These are phyloP conservation scores for Coemansia sp. DNA, from an alignment of 371 early-diverging fungal genomes.

Conservation along the genomic window DNA sequence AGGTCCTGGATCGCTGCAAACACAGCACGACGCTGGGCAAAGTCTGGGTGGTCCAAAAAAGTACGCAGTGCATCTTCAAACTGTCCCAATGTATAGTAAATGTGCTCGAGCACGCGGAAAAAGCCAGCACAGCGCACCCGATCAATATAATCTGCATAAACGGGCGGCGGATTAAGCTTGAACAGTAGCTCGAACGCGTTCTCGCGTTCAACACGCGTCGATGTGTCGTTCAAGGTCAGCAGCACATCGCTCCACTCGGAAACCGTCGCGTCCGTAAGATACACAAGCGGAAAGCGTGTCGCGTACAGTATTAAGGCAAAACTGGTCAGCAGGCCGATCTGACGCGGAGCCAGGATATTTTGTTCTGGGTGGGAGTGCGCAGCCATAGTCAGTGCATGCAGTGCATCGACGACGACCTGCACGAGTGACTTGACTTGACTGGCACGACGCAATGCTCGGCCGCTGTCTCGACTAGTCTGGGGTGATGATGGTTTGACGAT, in stretches of 20 bases:
- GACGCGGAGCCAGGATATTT: conserved; percentile 12
- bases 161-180: conserved; percentile 35
- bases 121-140: conserved; percentile 36
- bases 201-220: conserved; percentile 42
- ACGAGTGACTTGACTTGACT: conserved; percentile 47
- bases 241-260: conserved; percentile 27
- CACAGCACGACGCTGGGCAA: conserved; percentile 27
- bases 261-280: conserved; percentile 24
- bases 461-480: conserved; percentile 8
- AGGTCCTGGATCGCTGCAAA: conserved; percentile 34
- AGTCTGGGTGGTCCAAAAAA: conserved; percentile 37
- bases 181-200: conserved; percentile 41
- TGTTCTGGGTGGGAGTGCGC: not conserved
- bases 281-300: conserved; percentile 45
- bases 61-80: conserved; percentile 35
- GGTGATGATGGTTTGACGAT: conserved; percentile 26
- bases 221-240: conserved; percentile 30
- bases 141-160: conserved; percentile 28
- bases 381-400: conserved; percentile 17
- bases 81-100: conserved; percentile 25
- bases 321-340: conserved; percentile 36
- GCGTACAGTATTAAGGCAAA: conserved; percentile 43
- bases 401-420: conserved; percentile 39
- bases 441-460: conserved; percentile 39
- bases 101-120: conserved; percentile 41